A percentile compares a stretch with the other conserved stretches of the same genome.
Evolutionary conservation across 345 rosid genomes (phyloP).

Genomic region (Populus alba): DNA sequence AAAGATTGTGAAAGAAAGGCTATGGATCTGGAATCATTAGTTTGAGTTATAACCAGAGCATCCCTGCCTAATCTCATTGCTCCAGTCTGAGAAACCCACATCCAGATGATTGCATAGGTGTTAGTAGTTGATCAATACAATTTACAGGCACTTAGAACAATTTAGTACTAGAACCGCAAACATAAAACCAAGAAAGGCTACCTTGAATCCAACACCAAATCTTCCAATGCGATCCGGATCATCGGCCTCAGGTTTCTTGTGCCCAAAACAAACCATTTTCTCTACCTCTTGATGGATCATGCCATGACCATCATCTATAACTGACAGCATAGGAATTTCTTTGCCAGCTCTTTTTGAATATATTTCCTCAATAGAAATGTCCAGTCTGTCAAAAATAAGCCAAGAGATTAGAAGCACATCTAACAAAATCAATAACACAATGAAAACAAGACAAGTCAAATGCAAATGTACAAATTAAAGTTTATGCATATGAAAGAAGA

Average conservation of each 20-base stretch:
- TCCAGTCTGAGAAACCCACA: slow-evolving; percentile 27
- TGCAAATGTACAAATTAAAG: not conserved
- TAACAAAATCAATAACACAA: not conserved
- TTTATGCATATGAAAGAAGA: not conserved
- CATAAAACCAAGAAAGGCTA: not conserved
- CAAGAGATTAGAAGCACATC: not conserved
- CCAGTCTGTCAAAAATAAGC: slow-evolving; percentile 26
- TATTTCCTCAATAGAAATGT: slow-evolving; percentile 29
- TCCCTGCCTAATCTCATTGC: slow-evolving; percentile 41
- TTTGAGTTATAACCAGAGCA: slow-evolving; percentile 40
- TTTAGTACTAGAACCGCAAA: not conserved
- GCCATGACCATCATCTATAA: slow-evolving; percentile 39
- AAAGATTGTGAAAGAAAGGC: slow-evolving; percentile 41
- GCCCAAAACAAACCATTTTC: slow-evolving; percentile 40
- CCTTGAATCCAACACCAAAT: slow-evolving; percentile 46
- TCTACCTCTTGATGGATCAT: slow-evolving; percentile 32
- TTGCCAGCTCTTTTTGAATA: slow-evolving; percentile 29
- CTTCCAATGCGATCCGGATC: slow-evolving; percentile 32
- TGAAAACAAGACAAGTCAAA: not conserved
- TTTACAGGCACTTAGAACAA: not conserved
- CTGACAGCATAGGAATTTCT: slow-evolving; percentile 33
- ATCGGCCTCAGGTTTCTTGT: slow-evolving; percentile 32
- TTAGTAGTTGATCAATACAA: not conserved
- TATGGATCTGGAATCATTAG: slow-evolving; percentile 35
- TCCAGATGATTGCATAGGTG: slow-evolving; percentile 11